A percentile compares a stretch with the other conserved stretches of the same genome.
phyloP scores from a whole-genome alignment of 345 rosid genomes.

The Pistacia integerrima region DNA sequence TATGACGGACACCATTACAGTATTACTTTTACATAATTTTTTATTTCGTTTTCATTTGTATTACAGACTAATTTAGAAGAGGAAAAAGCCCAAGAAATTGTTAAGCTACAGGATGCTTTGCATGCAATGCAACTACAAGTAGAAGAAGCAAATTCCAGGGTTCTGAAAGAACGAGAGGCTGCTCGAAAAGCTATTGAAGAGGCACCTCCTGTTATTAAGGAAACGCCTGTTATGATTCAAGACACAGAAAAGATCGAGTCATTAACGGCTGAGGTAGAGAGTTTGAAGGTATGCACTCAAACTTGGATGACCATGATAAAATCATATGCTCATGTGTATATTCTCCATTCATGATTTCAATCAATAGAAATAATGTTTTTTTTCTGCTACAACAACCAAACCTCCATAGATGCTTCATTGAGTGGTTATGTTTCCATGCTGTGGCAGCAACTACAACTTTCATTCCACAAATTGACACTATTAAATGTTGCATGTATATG shows the following conservation, averaged over 20 bases:
- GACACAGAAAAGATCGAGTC: slow-evolving; percentile 82
- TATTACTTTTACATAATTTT: neutral
- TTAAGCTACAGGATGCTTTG: slow-evolving; percentile 82
- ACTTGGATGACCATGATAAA: neutral
- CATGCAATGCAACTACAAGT: slow-evolving; percentile 76
- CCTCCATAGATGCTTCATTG: slow-evolving; percentile 1
- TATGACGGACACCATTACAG: neutral
- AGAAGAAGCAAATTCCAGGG: slow-evolving; percentile 84
- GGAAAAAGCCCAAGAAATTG: slow-evolving; percentile 88
- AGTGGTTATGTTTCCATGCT: neutral
- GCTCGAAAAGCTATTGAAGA: slow-evolving; percentile 95
- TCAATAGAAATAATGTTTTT: neutral
- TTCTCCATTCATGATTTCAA: neutral
- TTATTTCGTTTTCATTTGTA: slow-evolving; percentile 15
- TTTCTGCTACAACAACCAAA: neutral
- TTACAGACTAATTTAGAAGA: slow-evolving; percentile 89
- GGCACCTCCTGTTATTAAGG: slow-evolving; percentile 94
- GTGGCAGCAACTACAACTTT: neutral
- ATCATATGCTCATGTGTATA: neutral
- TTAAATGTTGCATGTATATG: neutral
- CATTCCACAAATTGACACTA: neutral
- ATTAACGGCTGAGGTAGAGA: slow-evolving; percentile 72
- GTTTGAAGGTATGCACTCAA: slow-evolving; percentile 65
- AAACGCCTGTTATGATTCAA: slow-evolving; percentile 92
- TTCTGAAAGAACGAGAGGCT: slow-evolving; percentile 80